Percentiles rank a stretch among this genome's conserved stretches.
Evolutionary conservation across 139 green algal genomes (phyloP).

Genomic region (Yamagishiella unicocca): DNA sequence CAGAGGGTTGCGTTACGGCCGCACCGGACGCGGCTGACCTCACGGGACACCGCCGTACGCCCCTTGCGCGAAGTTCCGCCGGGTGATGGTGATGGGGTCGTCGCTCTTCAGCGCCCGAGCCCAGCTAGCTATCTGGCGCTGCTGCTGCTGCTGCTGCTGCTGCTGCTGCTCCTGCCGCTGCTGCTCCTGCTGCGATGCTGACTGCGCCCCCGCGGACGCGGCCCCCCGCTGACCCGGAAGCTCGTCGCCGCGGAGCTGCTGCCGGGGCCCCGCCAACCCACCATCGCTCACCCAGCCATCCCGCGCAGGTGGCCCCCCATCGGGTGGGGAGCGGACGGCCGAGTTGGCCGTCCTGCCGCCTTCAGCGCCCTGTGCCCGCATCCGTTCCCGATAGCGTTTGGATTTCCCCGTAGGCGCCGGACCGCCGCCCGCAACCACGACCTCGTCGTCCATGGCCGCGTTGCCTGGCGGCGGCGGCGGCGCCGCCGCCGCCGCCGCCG

Average conservation of each 20-base stretch:
- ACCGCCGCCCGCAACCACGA: background rate
- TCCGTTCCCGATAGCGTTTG: too few relatives aligned
- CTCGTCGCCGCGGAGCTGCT: too few relatives aligned
- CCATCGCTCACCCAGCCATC: too few relatives aligned
- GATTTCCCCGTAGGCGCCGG: too few relatives aligned
- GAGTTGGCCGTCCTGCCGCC: too few relatives aligned
- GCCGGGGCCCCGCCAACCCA: too few relatives aligned
- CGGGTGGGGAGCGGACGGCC: too few relatives aligned
- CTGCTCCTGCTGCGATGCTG: background rate
- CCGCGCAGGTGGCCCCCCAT: too few relatives aligned
- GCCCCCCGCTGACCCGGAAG: background rate
- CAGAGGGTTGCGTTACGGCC: too few relatives aligned
- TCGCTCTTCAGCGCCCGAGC: background rate
- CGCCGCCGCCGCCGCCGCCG: background rate
- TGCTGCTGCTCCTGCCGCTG: background rate
- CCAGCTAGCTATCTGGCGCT: background rate
- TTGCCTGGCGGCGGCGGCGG: background rate
- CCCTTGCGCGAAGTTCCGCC: background rate
- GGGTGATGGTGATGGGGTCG: background rate
- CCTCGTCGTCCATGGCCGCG: background rate
- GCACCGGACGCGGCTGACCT: too few relatives aligned
- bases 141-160: background rate
- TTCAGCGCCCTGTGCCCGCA: too few relatives aligned
- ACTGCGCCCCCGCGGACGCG: background rate
- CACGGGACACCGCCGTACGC: slow-evolving; percentile 5